Conservation (phyloP, 441 rosid species). For the Heliophila coronopifolia region DNA sequence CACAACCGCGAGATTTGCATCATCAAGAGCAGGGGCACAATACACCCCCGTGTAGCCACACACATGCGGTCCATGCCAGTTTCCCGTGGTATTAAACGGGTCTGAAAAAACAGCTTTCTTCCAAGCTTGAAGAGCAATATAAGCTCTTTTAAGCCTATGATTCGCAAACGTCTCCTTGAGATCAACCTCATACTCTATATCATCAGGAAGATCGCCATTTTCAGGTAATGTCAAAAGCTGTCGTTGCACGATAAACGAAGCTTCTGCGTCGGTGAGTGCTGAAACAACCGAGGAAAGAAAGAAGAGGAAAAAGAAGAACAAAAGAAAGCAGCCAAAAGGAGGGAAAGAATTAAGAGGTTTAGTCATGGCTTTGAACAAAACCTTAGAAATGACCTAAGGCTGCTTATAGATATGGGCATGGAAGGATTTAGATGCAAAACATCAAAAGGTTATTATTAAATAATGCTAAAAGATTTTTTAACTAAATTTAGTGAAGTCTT, state of each 20-base stretch:
- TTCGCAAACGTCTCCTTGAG: constrained; percentile 41
- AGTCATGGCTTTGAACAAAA: constrained; percentile 35
- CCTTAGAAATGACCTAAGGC: constrained; percentile 63
- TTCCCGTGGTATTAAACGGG: constrained; percentile 54
- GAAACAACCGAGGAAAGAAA: constrained; percentile 24
- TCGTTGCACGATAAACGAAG: constrained; percentile 44
- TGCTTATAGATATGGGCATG: constrained; percentile 42
- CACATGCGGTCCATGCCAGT: constrained; percentile 69
- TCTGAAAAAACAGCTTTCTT: constrained; percentile 70
- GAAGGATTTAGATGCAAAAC: constrained; percentile 15
- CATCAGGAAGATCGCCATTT: constrained; percentile 32
- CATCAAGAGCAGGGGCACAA: constrained; percentile 59
- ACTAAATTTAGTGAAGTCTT: too few species aligned
- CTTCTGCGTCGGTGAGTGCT: constrained; percentile 53
- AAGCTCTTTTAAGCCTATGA: constrained; percentile 54
- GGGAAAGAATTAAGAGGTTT: constrained; percentile 25
- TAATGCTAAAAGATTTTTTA: constrained; percentile 25
- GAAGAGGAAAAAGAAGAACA: constrained; percentile 27
- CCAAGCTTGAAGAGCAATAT: constrained; percentile 71
- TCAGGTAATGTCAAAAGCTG: constrained; percentile 50
- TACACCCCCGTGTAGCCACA: constrained; percentile 67
- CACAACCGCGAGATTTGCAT: constrained; percentile 42
- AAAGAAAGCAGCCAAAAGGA: constrained; percentile 52
- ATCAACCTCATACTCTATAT: constrained; percentile 34
- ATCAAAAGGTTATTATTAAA: constrained; percentile 28